Base-by-base conservation (phyloP, 148 eudicot species). In the Spergularia bocconei region DNA sequence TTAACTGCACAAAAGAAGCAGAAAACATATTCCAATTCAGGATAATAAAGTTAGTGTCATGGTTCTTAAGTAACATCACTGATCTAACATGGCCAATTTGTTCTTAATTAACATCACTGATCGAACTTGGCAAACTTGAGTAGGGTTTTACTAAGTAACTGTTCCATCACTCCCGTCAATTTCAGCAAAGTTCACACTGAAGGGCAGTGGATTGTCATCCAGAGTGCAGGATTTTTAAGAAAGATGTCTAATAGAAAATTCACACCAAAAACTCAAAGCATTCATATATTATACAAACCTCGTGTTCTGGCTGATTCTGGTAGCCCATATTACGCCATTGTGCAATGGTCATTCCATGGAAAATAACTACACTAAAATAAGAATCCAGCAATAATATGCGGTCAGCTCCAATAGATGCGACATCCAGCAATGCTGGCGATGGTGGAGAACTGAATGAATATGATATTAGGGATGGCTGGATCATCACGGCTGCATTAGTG, bases 261-360 rank as follows among this genome's bases (percentile, higher is more conserved):
- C 7, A 55, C 59, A 55, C 7, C 20, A 19, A 1, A 58, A 8
- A 58, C 23, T n/a, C 3, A 33, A 48, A 67, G 56, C 33, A 23
- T 16, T 5, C 33, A 50, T 29, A 51, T 48, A 51, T 48, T 48
- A 39, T 70, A 75, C 76, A 66, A 38, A 91, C 98, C 91, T 86
- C 84, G 74, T 94, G 93, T 67, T 94, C 93, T 58, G 96, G 86
- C 78, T 89, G 88, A 87, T 91, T 79, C 74, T 94, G 98, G 85
- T 90, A 94, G 23, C 97, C 98, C 92, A 84, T 80, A 78, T 89
- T 94, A 73, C 98, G 93, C 98, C 98, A 94, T 78, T 91, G 97
- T 76, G 96, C 97, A 71, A 91, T 81, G 23, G 96, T 91, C 91
- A 90, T 87, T 47, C 98, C 98, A 84, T 94, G 98, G 84, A 94